These are phyloP conservation scores for Tylopilus felleus DNA, from an alignment of 768 basidiomycete species.

Conservation along the genomic window DNA sequence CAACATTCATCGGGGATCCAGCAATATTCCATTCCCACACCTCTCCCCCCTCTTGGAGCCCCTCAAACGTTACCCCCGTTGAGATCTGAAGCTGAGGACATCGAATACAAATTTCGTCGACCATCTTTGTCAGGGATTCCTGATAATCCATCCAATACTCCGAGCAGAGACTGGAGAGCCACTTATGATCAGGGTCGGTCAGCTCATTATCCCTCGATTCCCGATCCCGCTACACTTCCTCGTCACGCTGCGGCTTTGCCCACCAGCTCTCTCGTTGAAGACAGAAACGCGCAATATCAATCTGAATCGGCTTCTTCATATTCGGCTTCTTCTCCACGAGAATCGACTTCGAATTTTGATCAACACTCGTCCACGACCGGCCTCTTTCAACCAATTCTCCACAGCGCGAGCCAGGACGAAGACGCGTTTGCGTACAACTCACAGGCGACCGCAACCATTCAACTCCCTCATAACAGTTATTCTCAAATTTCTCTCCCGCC, in stretches of 20 bases:
- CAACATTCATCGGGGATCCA: slow-evolving; percentile 23
- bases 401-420: slow-evolving; percentile 5
- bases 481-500: slow-evolving; percentile 33
- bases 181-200: slow-evolving; percentile 14
- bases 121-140: slow-evolving; percentile 25
- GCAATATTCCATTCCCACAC: slow-evolving; percentile 27
- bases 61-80: slow-evolving; percentile 28
- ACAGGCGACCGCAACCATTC: neutral
- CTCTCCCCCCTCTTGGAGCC: slow-evolving; percentile 21
- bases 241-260: slow-evolving; percentile 3
- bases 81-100: slow-evolving; percentile 23
- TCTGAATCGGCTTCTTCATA: slow-evolving; percentile 16
- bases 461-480: slow-evolving; percentile 9
- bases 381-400: slow-evolving; percentile 9
- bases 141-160: slow-evolving; percentile 7
- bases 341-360: slow-evolving; percentile 14
- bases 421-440: slow-evolving; percentile 10
- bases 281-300: slow-evolving; percentile 13
- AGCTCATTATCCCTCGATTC: slow-evolving; percentile 8
- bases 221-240: neutral
- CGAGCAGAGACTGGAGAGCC: slow-evolving; percentile 12
- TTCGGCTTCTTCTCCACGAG: slow-evolving; percentile 16
- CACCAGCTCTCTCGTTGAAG: slow-evolving; percentile 5
- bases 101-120: slow-evolving; percentile 33
- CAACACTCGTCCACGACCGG: slow-evolving; percentile 20